Evolutionary conservation across 257 asterid species (phyloP), one percentile per base, ranked within the genome.

Genomic region (Agastache rugosa): DNA sequence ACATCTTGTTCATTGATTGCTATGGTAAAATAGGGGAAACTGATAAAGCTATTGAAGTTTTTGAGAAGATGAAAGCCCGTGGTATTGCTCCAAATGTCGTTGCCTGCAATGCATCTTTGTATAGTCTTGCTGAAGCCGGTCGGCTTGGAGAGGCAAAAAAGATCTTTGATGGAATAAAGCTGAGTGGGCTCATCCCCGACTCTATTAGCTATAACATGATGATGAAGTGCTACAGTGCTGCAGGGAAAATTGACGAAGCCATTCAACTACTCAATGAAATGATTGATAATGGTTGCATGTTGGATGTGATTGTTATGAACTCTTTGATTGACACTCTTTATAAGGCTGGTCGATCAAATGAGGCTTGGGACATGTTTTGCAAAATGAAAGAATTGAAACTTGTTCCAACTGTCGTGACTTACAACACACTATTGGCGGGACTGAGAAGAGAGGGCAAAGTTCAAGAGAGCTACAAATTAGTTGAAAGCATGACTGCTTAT

Each of bases 381-480:
- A 85, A 82, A 80, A 88, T 93, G 92, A 87, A 89, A 87, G 94
- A 86, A 61, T 73, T 91, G 86, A 87, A 82, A 51, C 88, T 91
- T 68, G 82, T 74, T 77, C 98, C 98, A 42, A 84, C 90, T 1
- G 96, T 93, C 16, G 98, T 93, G 82, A 93, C 98, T 12, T 93
- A 93, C 85, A 93, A 93, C 83, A 93, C 97, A 3, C 75, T 93
- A 63, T 84, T 93, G 80, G 90, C 97, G 81, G 98, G 98, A 75
- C 62, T 93, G 74, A 85, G 92, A 14, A 91, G 87, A 83, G 94
- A 89, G 82, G 97, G 98, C 37, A 85, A 83, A 77, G 87, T 85
- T 75, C 81, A 75, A 78, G 94, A 88, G 76, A 90, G 94, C 73
- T 78, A 79, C 62, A 80, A 87, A 64, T 82, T 93, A 71, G 90